phyloP scores from a whole-genome alignment of 139 green algal genomes.

The Chlamydomonas eustigma region DNA sequence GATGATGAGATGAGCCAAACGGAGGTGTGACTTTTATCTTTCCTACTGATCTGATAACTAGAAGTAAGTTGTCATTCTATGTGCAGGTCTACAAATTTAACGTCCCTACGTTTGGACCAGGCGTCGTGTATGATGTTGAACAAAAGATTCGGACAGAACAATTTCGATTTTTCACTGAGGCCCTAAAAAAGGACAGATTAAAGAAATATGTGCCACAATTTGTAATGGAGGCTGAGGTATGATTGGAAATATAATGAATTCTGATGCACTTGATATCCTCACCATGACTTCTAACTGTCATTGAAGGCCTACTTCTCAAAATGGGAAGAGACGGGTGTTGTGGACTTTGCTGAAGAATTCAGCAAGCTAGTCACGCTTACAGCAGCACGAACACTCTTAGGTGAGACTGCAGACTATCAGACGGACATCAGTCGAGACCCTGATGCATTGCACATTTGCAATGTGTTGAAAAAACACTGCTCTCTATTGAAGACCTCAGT shows the following conservation, averaged over 20 bases:
- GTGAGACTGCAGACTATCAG: too few species aligned
- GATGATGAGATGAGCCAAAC: conserved; percentile 90
- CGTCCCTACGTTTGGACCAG: conserved; percentile 93
- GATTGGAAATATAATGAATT: too few species aligned
- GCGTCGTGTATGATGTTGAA: conserved; percentile 98
- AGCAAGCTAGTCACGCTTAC: conserved; percentile 91
- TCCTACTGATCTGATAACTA: too few species aligned
- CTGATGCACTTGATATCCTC: too few species aligned
- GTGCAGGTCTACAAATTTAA: conserved; percentile 95
- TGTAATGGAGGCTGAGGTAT: conserved; percentile 73
- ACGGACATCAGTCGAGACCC: too few species aligned
- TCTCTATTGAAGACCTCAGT: too few species aligned
- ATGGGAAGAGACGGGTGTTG: conserved; percentile 80
- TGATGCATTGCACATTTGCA: too few species aligned
- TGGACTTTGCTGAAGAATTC: conserved; percentile 89
- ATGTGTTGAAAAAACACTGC: too few species aligned
- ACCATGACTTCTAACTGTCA: too few species aligned
- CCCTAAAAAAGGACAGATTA: conserved; percentile 82
- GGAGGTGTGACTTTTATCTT: conserved; percentile 56
- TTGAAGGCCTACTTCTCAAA: conserved; percentile 88
- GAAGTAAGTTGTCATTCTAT: too few species aligned
- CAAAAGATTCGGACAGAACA: conserved; percentile 89
- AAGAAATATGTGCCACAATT: conserved; percentile 88
- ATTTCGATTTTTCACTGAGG: conserved; percentile 94
- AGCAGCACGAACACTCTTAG: conserved; percentile 84